Evolutionary conservation across 2,329 filamentous ascomycete species (phyloP).

Genomic region (Neonectria punicea): DNA sequence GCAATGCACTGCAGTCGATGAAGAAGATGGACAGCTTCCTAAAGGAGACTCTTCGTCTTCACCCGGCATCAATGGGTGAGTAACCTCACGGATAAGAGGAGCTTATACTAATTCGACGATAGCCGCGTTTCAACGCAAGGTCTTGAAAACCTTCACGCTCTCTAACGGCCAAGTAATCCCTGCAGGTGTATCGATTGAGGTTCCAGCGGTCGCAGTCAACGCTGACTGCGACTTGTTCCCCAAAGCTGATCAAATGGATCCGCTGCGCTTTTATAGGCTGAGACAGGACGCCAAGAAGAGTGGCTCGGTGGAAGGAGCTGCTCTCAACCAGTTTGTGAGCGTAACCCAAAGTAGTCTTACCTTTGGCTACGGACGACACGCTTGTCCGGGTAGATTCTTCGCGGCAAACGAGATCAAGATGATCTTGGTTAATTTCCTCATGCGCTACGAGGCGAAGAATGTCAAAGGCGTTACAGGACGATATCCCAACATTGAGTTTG

Average conservation of each 20-base stretch:
- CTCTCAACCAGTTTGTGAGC: constrained; percentile 54
- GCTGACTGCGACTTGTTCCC: constrained; percentile 49
- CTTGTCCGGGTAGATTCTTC: constrained; percentile 58
- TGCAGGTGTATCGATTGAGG: constrained; percentile 55
- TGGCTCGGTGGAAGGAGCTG: constrained; percentile 30
- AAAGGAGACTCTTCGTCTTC: constrained; percentile 50
- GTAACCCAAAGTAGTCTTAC: constrained; percentile 50
- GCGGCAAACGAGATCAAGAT: constrained; percentile 58
- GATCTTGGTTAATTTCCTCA: constrained; percentile 53
- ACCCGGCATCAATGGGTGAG: constrained; percentile 48
- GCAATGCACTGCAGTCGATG: constrained; percentile 50
- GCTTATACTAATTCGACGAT: not conserved
- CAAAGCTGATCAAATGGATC: constrained; percentile 53
- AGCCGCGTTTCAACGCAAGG: constrained; percentile 61
- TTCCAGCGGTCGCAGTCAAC: constrained; percentile 50
- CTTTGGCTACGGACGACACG: constrained; percentile 53
- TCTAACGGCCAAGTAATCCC: constrained; percentile 64
- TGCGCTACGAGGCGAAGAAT: constrained; percentile 51
- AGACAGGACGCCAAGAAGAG: constrained; percentile 40
- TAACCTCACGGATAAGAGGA: not conserved
- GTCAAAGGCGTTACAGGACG: constrained; percentile 12
- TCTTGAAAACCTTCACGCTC: constrained; percentile 60
- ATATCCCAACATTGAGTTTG: constrained; percentile 29
- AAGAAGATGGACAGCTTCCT: constrained; percentile 56
- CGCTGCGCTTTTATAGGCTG: constrained; percentile 56